phyloP scores from a whole-genome alignment of 2,329 filamentous ascomycete species.

The Plenodomus lindquistii region DNA sequence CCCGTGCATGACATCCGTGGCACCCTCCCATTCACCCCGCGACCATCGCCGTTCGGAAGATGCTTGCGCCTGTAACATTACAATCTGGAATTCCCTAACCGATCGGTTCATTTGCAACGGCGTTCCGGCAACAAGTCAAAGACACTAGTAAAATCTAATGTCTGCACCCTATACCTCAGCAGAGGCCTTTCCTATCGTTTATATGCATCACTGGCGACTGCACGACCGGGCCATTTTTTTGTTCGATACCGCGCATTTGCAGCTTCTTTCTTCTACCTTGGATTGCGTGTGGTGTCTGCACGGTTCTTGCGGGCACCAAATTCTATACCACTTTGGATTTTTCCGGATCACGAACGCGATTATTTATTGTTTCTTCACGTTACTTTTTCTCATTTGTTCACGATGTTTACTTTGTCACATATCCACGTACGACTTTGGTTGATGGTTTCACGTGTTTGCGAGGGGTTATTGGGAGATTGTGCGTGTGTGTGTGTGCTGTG shows the following conservation, averaged over 20 bases:
- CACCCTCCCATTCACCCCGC: slow-evolving; percentile 20
- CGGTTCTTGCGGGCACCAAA: slow-evolving; percentile 15
- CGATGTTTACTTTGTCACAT: slow-evolving; percentile 2
- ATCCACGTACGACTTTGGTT: not conserved
- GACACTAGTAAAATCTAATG: slow-evolving; percentile 40
- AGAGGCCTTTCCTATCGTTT: slow-evolving; percentile 31
- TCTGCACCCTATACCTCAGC: slow-evolving; percentile 30
- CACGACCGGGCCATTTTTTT: slow-evolving; percentile 14
- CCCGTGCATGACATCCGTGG: slow-evolving; percentile 14
- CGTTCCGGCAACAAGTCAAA: slow-evolving; percentile 34
- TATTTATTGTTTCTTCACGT: slow-evolving; percentile 29
- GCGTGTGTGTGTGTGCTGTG: not conserved
- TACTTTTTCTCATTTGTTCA: slow-evolving; percentile 17
- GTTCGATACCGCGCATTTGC: slow-evolving; percentile 25
- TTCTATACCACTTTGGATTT: slow-evolving; percentile 17
- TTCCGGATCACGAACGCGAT: slow-evolving; percentile 17
- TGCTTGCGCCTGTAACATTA: slow-evolving; percentile 39
- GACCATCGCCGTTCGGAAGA: slow-evolving; percentile 23
- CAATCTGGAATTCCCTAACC: slow-evolving; percentile 27
- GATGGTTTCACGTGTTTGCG: not conserved
- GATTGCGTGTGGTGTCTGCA: slow-evolving; percentile 13
- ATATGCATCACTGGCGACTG: slow-evolving; percentile 25
- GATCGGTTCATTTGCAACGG: slow-evolving; percentile 33
- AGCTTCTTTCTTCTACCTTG: slow-evolving; percentile 16
- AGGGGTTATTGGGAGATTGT: not conserved